Conservation (phyloP, 495 filamentous ascomycete genomes). For the Geoglossum glabrum region DNA sequence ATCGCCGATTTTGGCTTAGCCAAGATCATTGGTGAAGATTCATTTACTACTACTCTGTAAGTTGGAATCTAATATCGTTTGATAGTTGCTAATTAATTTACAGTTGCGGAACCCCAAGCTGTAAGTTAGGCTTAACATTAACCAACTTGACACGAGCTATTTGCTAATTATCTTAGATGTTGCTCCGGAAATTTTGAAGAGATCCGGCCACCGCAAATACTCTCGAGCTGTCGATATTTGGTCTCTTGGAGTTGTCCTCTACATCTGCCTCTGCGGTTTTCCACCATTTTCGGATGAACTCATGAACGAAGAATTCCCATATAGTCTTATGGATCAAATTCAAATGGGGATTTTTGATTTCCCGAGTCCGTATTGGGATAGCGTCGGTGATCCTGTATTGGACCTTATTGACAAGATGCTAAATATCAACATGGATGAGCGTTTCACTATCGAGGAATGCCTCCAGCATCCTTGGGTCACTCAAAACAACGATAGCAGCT, state of each 20-base stretch:
- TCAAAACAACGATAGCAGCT: slow-evolving; percentile 17
- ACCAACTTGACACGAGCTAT: neutral
- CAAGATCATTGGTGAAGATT: slow-evolving; percentile 97
- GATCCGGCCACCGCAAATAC: slow-evolving; percentile 59
- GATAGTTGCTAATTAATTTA: neutral
- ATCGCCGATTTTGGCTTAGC: slow-evolving; percentile 93
- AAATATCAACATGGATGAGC: slow-evolving; percentile 58
- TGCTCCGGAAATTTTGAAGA: slow-evolving; percentile 83
- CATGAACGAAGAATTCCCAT: slow-evolving; percentile 55
- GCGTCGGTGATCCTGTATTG: slow-evolving; percentile 70
- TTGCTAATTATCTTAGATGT: slow-evolving; percentile 37
- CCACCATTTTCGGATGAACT: slow-evolving; percentile 95
- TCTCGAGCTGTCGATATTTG: slow-evolving; percentile 92
- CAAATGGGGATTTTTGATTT: slow-evolving; percentile 78
- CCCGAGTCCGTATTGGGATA: slow-evolving; percentile 94
- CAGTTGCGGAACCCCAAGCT: slow-evolving; percentile 82
- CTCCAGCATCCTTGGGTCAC: slow-evolving; percentile 83
- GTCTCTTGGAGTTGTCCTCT: slow-evolving; percentile 95
- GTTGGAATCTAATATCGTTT: slow-evolving; percentile 11
- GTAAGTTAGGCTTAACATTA: slow-evolving; percentile 24
- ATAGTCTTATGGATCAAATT: slow-evolving; percentile 78
- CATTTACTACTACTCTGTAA: slow-evolving; percentile 85
- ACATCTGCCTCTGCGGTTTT: slow-evolving; percentile 96
- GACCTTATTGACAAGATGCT: slow-evolving; percentile 95
- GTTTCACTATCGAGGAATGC: slow-evolving; percentile 78